phyloP scores from a whole-genome alignment of 2,329 filamentous ascomycete genomes.

The Neonectria coccinea region DNA sequence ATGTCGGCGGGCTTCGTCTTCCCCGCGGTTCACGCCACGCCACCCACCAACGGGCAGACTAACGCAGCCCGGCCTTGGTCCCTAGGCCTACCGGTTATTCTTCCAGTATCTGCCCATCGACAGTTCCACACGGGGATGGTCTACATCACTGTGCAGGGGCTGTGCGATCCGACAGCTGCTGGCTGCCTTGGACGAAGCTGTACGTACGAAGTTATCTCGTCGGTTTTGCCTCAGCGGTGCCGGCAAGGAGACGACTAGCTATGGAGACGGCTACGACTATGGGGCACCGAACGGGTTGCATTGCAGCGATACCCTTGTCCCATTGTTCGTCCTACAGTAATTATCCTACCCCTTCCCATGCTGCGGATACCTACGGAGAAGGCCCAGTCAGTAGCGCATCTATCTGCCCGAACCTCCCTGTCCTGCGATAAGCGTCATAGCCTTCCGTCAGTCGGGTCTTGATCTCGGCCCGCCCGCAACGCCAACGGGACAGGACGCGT shows the following conservation, averaged over 20 bases:
- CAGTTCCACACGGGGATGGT: background rate
- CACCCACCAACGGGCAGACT: slow-evolving; percentile 28
- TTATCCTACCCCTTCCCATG: slow-evolving; percentile 8
- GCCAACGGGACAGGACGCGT: slow-evolving; percentile 15
- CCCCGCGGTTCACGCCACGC: slow-evolving; percentile 25
- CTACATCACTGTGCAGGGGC: slow-evolving; percentile 2
- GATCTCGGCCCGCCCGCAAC: slow-evolving; percentile 32
- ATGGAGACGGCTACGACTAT: background rate
- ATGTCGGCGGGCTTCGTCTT: slow-evolving; percentile 11
- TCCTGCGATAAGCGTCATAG: slow-evolving; percentile 45
- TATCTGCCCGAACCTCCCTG: slow-evolving; percentile 8
- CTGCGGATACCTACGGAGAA: slow-evolving; percentile 2
- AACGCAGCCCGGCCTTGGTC: slow-evolving; percentile 19
- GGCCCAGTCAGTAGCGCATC: background rate
- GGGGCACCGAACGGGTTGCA: slow-evolving; percentile 4
- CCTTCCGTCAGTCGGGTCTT: slow-evolving; percentile 23
- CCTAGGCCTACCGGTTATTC: background rate
- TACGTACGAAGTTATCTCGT: slow-evolving; percentile 8
- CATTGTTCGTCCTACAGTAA: background rate
- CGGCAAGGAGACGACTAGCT: background rate
- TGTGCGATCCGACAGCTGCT: slow-evolving; percentile 9
- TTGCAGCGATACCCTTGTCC: slow-evolving; percentile 3
- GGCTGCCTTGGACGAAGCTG: slow-evolving; percentile 18
- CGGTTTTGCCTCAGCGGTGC: background rate
- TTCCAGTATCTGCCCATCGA: slow-evolving; percentile 2